phyloP scores from a whole-genome alignment of 305 asterid genomes.

The Salvia sclarea region DNA sequence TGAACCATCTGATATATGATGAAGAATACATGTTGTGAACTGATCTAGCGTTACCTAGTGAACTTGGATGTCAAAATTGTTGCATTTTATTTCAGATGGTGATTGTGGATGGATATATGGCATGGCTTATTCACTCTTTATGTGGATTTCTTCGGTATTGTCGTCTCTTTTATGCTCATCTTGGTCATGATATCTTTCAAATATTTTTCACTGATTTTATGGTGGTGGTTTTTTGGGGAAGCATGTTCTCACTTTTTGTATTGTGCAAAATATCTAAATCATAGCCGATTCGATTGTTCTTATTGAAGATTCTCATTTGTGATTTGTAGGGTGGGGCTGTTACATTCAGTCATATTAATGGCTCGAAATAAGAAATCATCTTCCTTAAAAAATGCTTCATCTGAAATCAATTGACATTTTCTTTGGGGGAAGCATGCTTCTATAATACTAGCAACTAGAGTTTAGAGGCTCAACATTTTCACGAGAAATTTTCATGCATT shows the following conservation, averaged over 20 bases:
- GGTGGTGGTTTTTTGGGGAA: not conserved
- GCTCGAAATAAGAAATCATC: too few relatives aligned
- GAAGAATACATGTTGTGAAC: conserved; percentile 17
- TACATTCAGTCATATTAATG: too few relatives aligned
- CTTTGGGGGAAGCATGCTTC: too few relatives aligned
- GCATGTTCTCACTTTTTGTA: too few relatives aligned
- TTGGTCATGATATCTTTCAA: not conserved
- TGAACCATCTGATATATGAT: not conserved
- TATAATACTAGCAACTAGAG: too few relatives aligned
- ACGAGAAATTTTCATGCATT: too few relatives aligned
- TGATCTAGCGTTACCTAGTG: conserved; percentile 17
- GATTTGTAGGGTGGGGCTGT: too few relatives aligned
- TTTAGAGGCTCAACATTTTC: too few relatives aligned
- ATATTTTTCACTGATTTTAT: not conserved
- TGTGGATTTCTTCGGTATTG: not conserved
- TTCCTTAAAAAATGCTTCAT: too few relatives aligned
- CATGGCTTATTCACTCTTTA: not conserved
- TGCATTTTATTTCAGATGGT: conserved; percentile 16
- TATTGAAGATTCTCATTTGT: too few relatives aligned
- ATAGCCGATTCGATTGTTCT: too few relatives aligned
- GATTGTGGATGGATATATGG: conserved; percentile 16
- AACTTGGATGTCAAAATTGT: conserved; percentile 16
- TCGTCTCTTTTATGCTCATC: not conserved
- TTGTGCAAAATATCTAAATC: not conserved
- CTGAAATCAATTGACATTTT: too few relatives aligned